These are phyloP conservation scores for Clohesyomyces aquaticus DNA, from an alignment of 495 filamentous ascomycete genomes.

Conservation along the genomic window DNA sequence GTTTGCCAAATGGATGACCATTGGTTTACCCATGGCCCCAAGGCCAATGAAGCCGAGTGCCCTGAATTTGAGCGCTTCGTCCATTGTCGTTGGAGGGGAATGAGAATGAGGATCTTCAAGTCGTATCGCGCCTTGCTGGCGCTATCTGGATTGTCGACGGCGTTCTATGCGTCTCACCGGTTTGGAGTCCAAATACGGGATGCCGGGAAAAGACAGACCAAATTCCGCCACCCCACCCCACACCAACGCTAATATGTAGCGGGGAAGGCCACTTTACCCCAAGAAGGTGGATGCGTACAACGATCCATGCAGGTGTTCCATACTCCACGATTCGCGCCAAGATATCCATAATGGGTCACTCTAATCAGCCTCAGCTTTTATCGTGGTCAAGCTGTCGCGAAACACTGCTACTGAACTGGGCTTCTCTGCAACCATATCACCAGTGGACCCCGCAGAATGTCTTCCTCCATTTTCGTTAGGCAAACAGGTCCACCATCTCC, in stretches of 20 bases:
- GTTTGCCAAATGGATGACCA: constrained; percentile 49
- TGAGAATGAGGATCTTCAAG: too few species aligned
- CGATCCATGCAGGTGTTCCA: constrained; percentile 7
- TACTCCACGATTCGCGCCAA: neutral
- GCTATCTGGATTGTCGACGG: neutral
- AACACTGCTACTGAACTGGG: neutral
- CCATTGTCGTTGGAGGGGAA: constrained; percentile 16
- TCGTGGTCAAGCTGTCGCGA: neutral
- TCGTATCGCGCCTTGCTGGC: too few species aligned
- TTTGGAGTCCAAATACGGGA: too few species aligned
- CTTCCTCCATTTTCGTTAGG: constrained; percentile 5
- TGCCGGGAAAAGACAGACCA: neutral
- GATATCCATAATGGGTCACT: neutral
- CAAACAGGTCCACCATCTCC: constrained; percentile 28
- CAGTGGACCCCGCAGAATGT: constrained; percentile 1
- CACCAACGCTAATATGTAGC: neutral
- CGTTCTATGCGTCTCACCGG: neutral
- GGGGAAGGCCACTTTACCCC: neutral
- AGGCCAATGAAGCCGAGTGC: constrained; percentile 55
- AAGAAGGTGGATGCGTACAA: constrained; percentile 9
- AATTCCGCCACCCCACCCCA: constrained; percentile 8
- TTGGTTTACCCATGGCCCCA: constrained; percentile 55
- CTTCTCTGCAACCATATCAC: neutral
- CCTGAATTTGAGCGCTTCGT: constrained; percentile 19
- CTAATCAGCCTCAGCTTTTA: neutral